phyloP scores from a whole-genome alignment of 1,139 yeast genomes.

The Chernovozyma aurita region DNA sequence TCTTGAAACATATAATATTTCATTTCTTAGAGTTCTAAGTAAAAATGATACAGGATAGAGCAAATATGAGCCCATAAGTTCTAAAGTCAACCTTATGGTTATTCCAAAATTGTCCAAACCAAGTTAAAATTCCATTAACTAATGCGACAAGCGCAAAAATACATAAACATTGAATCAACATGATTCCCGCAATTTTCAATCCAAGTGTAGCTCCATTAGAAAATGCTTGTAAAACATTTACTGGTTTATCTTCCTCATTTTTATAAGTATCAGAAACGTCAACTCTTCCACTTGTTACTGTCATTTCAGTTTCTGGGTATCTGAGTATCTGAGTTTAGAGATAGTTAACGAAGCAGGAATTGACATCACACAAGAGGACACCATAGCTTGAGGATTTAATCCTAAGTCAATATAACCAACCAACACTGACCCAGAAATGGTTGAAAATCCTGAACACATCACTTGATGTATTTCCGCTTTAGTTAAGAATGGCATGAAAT shows the following conservation, averaged over 20 bases:
- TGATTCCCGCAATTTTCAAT: constrained; percentile 54
- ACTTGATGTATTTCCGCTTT: constrained; percentile 63
- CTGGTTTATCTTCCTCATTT: constrained; percentile 40
- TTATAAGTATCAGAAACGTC: constrained; percentile 38
- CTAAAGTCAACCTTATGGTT: constrained; percentile 48
- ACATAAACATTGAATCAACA: constrained; percentile 59
- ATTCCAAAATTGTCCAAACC: constrained; percentile 67
- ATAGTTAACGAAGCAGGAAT: constrained; percentile 65
- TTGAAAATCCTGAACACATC: constrained; percentile 65
- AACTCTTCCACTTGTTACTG: constrained; percentile 49
- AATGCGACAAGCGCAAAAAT: constrained; percentile 60
- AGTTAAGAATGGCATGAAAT: constrained; percentile 57
- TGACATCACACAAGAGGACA: constrained; percentile 68
- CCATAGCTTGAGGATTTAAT: constrained; percentile 59
- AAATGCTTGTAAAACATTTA: constrained; percentile 61
- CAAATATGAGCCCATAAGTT: constrained; percentile 54
- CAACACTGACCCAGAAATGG: constrained; percentile 63
- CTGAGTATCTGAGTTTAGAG: constrained; percentile 61
- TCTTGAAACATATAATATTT: constrained; percentile 46
- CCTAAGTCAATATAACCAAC: constrained; percentile 66
- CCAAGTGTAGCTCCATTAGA: constrained; percentile 63
- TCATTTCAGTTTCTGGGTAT: constrained; percentile 57
- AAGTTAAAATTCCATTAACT: constrained; percentile 53
- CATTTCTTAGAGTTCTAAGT: constrained; percentile 57
- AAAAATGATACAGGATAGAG: constrained; percentile 61